phyloP scores from a whole-genome alignment of 768 basidiomycete species.

The Lactifluus pinguis region DNA sequence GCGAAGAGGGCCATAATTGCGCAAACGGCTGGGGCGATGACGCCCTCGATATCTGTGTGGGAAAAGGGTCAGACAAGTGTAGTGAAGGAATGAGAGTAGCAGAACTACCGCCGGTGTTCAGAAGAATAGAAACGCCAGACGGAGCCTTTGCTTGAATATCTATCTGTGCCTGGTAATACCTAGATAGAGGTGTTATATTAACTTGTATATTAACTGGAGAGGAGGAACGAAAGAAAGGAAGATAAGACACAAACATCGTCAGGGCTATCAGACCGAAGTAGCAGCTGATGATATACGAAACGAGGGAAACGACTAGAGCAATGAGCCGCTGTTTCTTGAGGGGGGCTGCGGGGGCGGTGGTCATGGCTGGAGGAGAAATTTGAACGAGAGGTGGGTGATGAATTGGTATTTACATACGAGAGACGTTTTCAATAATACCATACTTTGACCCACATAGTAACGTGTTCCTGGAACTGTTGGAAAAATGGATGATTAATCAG shows the following conservation, averaged over 20 bases:
- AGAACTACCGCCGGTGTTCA: slow-evolving; percentile 16
- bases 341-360: too few relatives aligned
- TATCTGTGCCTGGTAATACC: background rate
- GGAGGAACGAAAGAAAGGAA: background rate
- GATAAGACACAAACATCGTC: too few relatives aligned
- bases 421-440: too few relatives aligned
- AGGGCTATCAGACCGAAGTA: slow-evolving; percentile 27
- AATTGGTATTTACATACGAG: background rate
- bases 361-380: background rate
- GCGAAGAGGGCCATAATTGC: slow-evolving; percentile 28
- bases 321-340: slow-evolving; percentile 21
- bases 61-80: slow-evolving; percentile 9
- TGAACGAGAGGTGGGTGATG: background rate
- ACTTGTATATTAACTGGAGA: too few relatives aligned
- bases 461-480: too few relatives aligned
- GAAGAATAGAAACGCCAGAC: slow-evolving; percentile 4
- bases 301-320: slow-evolving; percentile 25
- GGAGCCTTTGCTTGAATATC: too few relatives aligned
- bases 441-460: too few relatives aligned
- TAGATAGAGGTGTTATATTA: background rate
- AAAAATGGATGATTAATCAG: too few relatives aligned
- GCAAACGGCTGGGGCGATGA: slow-evolving; percentile 17
- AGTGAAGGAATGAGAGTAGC: slow-evolving; percentile 8
- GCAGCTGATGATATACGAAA: slow-evolving; percentile 25
- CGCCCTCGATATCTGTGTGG: slow-evolving; percentile 22